Conservation (phyloP, 768 basidiomycete genomes). For the Exidia glandulosa region DNA sequence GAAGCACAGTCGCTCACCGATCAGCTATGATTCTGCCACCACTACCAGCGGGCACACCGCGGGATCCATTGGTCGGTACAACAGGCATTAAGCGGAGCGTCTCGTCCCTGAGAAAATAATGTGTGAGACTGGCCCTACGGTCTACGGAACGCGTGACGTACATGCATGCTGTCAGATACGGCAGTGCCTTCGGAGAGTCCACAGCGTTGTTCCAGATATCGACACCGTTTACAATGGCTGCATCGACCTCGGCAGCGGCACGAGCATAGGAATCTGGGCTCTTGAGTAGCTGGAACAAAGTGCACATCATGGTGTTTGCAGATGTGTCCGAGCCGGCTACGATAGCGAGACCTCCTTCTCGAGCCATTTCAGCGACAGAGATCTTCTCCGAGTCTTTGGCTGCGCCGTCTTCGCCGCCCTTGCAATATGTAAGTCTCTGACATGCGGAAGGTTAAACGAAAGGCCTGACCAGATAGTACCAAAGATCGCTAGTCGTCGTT, state of each 20-base stretch:
- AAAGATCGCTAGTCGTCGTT: neutral
- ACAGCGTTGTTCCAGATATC: neutral
- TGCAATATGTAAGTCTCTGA: neutral
- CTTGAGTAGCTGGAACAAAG: constrained; percentile 4
- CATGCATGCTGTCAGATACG: constrained; percentile 5
- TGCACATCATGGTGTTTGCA: constrained; percentile 21
- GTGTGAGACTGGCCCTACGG: neutral
- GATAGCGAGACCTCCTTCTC: neutral
- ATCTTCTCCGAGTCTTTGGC: neutral
- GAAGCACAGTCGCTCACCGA: constrained; percentile 22
- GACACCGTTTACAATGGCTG: neutral
- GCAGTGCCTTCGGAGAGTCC: neutral
- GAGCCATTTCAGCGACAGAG: neutral
- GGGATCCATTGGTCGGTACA: constrained; percentile 36
- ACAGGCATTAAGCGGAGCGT: constrained; percentile 38
- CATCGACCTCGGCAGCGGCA: constrained; percentile 5
- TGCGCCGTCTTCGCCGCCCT: neutral
- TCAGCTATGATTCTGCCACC: constrained; percentile 29
- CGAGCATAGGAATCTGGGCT: constrained; percentile 3
- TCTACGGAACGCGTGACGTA: neutral
- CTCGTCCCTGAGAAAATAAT: constrained; percentile 30
- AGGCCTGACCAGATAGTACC: neutral
- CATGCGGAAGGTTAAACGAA: neutral
- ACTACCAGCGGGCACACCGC: constrained; percentile 24
- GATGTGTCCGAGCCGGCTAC: constrained; percentile 9